Base-by-base conservation (phyloP, 495 filamentous ascomycete species). In the Aspergillus heteromorphus region DNA sequence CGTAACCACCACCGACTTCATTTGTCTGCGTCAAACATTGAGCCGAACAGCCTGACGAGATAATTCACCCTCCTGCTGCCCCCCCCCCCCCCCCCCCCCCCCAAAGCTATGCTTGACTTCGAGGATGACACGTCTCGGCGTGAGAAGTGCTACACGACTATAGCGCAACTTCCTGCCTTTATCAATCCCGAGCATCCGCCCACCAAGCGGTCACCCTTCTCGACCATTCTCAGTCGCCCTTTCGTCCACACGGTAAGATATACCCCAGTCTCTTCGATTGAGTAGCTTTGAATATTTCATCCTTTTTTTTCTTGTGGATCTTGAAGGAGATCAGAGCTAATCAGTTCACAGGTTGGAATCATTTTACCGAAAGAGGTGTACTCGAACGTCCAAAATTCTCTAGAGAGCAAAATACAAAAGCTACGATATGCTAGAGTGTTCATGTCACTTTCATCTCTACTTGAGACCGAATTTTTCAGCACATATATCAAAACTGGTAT, bases 381-480 rank as follows among this genome's bases (percentile, higher is more conserved):
- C 58, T 71, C 79, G 10, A 60, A 78, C 40, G 76, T 91, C 48
- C 74, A 80, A 56, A 62, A 73, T 31, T 76, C 80, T 49, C 63
- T 96, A 13, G 62, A 70, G 4, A 54, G 59, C 16, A 74, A 73
- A 40, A 47, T 77, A 6, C 63, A 63, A 18, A 73, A 67, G 13
- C 64, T 77, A 30, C 66, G 65, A 47, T 97, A 86, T 74, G 77
- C 83, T 40, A 77, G 81, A 42, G 84, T 97, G 6, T 81, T 85
- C 52, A 87, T 96, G 82, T 79, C 84, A 11, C 77, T 96, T 20
- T 77, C 76, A 13, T 80, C 84, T 41, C 63, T 97, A 1, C 59
- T 98, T 6, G 80, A 87, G 38, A 79, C 83, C 5, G 84, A 86
- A 0, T 98, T 98, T 60, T 92, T 96, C 67, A 88, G 83, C 41